Base-by-base conservation (phyloP, 1,284 basidiomycete genomes). In the Inonotus hispidus region DNA sequence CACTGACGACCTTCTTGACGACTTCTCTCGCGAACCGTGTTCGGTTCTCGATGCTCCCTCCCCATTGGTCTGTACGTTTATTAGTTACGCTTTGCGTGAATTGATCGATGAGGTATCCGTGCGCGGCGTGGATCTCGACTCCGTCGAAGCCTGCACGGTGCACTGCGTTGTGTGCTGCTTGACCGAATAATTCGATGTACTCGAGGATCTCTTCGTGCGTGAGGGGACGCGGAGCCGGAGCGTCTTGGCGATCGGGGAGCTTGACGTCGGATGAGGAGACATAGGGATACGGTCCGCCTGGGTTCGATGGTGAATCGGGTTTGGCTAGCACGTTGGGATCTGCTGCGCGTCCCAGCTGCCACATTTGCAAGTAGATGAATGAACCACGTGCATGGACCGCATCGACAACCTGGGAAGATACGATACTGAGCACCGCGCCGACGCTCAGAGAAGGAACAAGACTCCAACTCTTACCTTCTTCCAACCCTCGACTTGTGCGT, bases 41-140 rank as follows among this genome's bases (percentile, higher is more conserved):
- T 14, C 84, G 74, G 67, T 84, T 84, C 70, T 83, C 80, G 23
- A 82, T 62, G 1, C 75, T 75, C 1, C 83, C 84, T 6, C 84
- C 84, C 67, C 84, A 88, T 53, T 76, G 72, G 70, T 88, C 85
- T 13, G 78, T 81, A 32, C 84, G 79, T 37, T 77, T 73, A 73
- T 86, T 86, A 53, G 74, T 66, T 0, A 68, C 66, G 55, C 71
- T 68, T 41, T 76, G 72, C 50, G 77, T 49, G 68, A 78, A 79
- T 63, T 77, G 72, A 66, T 75, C 74, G 43, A 76, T 53, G 2
- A 79, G 68, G 65, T 75, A 78, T 10, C 77, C 77, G 57, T 77
- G 75, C 16, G 75, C 74, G 56, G 67, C 67, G 62, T 76, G 74
- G 21, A 77, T 67, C 68, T 77, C 74, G 57, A 76, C 71, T 1